Conservation (phyloP, 148 eudicot species). For the Rhododendron ovatum region DNA sequence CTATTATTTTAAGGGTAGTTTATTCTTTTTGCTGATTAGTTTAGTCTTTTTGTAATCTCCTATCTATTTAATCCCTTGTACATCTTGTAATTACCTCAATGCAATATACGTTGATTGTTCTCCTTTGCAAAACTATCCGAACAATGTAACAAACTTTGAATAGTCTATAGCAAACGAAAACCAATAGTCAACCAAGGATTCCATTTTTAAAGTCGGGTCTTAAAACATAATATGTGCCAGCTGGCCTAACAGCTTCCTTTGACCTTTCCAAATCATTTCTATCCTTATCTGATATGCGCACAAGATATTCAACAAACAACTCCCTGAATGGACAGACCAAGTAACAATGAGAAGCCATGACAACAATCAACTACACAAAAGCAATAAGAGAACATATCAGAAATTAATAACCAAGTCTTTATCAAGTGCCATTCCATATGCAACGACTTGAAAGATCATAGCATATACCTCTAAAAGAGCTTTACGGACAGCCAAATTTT, state of each 20-base stretch:
- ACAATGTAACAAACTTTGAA: neutral
- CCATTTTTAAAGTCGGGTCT: conserved; percentile 8
- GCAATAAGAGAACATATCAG: conserved; percentile 1
- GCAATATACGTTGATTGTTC: too few relatives aligned
- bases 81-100: too few relatives aligned
- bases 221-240: conserved; percentile 17
- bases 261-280: conserved; percentile 38
- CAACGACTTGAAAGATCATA: neutral
- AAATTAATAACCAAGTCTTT: conserved; percentile 5
- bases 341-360: conserved; percentile 99
- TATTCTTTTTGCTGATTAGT: too few relatives aligned
- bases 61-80: too few relatives aligned
- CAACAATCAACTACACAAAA: conserved; percentile 71
- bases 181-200: neutral
- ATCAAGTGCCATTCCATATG: conserved; percentile 3
- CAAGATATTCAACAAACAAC: conserved; percentile 85
- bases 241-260: conserved; percentile 38
- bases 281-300: conserved; percentile 58
- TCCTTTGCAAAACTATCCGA: too few relatives aligned
- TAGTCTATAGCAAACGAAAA: neutral
- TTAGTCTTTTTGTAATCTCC: too few relatives aligned
- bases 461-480: conserved; percentile 85
- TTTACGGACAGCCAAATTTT: conserved; percentile 18
- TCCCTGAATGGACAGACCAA: conserved; percentile 90
- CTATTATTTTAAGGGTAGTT: too few relatives aligned